phyloP scores from a whole-genome alignment of 2,329 filamentous ascomycete genomes.

The Colletotrichum sp. region DNA sequence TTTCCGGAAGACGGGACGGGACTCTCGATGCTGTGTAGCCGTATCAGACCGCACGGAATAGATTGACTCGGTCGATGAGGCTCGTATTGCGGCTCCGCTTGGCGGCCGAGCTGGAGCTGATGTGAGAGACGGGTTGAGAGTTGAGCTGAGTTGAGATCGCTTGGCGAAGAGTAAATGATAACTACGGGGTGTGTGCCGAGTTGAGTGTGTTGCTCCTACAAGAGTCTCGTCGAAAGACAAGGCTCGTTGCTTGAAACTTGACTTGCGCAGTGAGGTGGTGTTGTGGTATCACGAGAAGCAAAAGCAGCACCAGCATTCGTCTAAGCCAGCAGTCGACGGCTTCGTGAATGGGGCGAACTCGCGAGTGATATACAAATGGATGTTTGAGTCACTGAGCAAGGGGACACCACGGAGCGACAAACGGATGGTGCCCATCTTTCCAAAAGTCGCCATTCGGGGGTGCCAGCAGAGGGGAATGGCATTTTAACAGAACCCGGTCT shows the following conservation, averaged over 20 bases:
- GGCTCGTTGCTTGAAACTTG: slow-evolving; percentile 12
- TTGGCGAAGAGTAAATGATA: not conserved
- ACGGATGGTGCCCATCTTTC: slow-evolving; percentile 30
- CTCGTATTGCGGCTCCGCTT: not conserved
- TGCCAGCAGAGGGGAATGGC: slow-evolving; percentile 12
- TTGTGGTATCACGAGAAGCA: slow-evolving; percentile 6
- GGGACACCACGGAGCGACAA: slow-evolving; percentile 29
- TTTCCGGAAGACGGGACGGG: not conserved
- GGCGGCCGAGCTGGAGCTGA: not conserved
- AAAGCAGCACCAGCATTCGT: not conserved
- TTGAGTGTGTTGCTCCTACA: slow-evolving; percentile 8
- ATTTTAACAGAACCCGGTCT: slow-evolving; percentile 21
- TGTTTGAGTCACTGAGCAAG: slow-evolving; percentile 24
- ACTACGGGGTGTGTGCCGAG: not conserved
- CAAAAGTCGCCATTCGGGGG: slow-evolving; percentile 23
- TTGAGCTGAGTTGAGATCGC: not conserved
- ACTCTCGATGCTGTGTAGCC: slow-evolving; percentile 6
- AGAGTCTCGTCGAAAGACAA: not conserved
- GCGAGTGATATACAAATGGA: slow-evolving; percentile 20
- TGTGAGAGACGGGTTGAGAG: not conserved
- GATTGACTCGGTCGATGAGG: not conserved
- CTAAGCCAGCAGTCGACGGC: not conserved
- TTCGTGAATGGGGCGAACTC: slow-evolving; percentile 13
- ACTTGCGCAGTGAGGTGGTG: slow-evolving; percentile 14
- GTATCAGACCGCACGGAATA: not conserved